A percentile compares a stretch with the other conserved stretches of the same genome.
phyloP scores from a whole-genome alignment of 768 basidiomycete genomes.

The Tylopilus subfusipes region DNA sequence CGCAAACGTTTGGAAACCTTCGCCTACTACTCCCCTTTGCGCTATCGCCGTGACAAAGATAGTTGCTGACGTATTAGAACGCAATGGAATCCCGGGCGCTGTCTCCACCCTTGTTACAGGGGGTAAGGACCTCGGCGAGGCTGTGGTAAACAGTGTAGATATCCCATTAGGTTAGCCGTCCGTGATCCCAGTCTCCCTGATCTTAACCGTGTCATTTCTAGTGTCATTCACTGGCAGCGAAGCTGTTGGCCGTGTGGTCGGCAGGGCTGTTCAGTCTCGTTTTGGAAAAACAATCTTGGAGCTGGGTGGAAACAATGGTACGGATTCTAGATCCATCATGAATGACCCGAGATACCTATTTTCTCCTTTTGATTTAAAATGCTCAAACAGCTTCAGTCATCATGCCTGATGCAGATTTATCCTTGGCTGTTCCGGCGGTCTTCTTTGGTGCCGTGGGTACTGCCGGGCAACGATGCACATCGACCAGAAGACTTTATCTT shows the following conservation, averaged over 20 bases:
- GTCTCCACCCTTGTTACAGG: conserved; percentile 82
- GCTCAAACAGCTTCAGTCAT: conserved; percentile 71
- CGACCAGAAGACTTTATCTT: conserved; percentile 86
- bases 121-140: conserved; percentile 74
- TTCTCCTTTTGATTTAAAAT: conserved; percentile 15
- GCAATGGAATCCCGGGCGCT: conserved; percentile 80
- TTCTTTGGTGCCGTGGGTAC: conserved; percentile 94
- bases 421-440: conserved; percentile 83
- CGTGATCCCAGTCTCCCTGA: background rate
- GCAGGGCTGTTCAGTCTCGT: conserved; percentile 78
- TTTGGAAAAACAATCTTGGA: conserved; percentile 92
- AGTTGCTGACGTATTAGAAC: conserved; percentile 74
- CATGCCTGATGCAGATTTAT: conserved; percentile 90
- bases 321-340: conserved; percentile 21
- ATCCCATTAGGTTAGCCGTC: conserved; percentile 69
- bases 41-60: conserved; percentile 91
- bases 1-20: conserved; percentile 94
- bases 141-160: conserved; percentile 65
- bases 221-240: conserved; percentile 98
- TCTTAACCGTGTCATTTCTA: conserved; percentile 27
- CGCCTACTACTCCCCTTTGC: conserved; percentile 82
- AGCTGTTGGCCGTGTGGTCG: conserved; percentile 80
- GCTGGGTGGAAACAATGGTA: conserved; percentile 94
- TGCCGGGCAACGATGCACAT: conserved; percentile 76
- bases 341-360: conserved; percentile 17